Conservation (phyloP, 257 asterid species). For the Nicotiana otophora region DNA sequence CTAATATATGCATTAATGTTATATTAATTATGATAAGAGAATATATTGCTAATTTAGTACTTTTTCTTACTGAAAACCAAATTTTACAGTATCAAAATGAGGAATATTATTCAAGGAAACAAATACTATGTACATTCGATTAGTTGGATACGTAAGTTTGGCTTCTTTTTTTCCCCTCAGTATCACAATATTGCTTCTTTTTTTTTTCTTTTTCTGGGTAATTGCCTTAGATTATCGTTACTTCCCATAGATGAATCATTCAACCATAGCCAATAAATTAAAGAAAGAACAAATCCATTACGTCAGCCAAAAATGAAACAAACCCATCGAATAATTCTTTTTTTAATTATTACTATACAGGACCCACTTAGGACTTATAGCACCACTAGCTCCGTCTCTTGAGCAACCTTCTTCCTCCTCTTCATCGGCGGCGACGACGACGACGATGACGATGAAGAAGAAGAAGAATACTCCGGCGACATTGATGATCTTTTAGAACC, state of each 20-base stretch:
- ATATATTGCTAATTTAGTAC: too few species aligned
- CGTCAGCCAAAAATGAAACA: neutral
- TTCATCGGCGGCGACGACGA: constrained; percentile 7
- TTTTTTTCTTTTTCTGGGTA: neutral
- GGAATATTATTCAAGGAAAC: too few species aligned
- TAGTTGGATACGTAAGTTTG: neutral
- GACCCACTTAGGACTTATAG: neutral
- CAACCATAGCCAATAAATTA: neutral
- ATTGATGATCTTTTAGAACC: constrained; percentile 16
- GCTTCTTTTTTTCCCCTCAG: neutral
- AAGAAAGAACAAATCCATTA: neutral
- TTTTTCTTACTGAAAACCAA: too few species aligned
- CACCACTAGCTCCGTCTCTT: neutral
- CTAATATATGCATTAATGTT: too few species aligned
- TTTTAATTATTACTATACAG: neutral
- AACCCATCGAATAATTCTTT: neutral
- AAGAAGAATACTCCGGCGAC: constrained; percentile 5
- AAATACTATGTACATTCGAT: too few species aligned
- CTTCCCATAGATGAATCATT: neutral
- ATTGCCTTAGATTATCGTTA: neutral
- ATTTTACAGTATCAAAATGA: too few species aligned
- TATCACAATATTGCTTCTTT: neutral
- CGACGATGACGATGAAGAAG: constrained; percentile 5
- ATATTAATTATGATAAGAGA: too few species aligned
- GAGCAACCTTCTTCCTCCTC: constrained; percentile 18